These are phyloP conservation scores for Naganishia onofrii DNA, from an alignment of 768 basidiomycete genomes.

Conservation along the genomic window DNA sequence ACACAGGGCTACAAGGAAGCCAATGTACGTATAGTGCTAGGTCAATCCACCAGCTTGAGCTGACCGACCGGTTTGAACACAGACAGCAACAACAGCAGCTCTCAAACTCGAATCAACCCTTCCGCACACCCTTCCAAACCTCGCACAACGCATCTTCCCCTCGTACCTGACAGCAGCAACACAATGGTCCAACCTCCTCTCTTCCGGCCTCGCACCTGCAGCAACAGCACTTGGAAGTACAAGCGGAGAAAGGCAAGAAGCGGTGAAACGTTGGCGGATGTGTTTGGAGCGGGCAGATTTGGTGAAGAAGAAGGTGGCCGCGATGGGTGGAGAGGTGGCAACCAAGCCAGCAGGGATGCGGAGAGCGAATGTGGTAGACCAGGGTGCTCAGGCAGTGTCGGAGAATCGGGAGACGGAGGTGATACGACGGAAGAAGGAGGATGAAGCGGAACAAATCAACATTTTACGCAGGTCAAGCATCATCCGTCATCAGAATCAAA, in stretches of 20 bases:
- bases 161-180: constrained; percentile 24
- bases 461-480: not conserved
- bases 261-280: constrained; percentile 48
- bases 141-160: constrained; percentile 22
- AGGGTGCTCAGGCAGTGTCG: too few species aligned
- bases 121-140: constrained; percentile 8
- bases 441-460: constrained; percentile 21
- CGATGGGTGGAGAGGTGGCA: constrained; percentile 38
- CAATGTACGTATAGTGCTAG: constrained; percentile 9
- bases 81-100: constrained; percentile 23
- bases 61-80: too few species aligned
- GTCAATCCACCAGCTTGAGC: too few species aligned
- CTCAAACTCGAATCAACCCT: constrained; percentile 26
- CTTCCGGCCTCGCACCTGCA: constrained; percentile 24
- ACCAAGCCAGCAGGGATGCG: constrained; percentile 7
- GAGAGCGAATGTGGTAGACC: constrained; percentile 34
- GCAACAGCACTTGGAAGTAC: not conserved
- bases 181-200: constrained; percentile 29
- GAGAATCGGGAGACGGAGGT: not conserved
- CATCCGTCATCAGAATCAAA: not conserved
- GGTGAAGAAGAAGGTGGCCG: constrained; percentile 42
- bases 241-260: constrained; percentile 1
- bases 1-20: constrained; percentile 24
- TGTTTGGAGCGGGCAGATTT: constrained; percentile 50
- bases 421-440: not conserved